Conservation (phyloP, 768 basidiomycete species). For the Fomitopsis serialis region DNA sequence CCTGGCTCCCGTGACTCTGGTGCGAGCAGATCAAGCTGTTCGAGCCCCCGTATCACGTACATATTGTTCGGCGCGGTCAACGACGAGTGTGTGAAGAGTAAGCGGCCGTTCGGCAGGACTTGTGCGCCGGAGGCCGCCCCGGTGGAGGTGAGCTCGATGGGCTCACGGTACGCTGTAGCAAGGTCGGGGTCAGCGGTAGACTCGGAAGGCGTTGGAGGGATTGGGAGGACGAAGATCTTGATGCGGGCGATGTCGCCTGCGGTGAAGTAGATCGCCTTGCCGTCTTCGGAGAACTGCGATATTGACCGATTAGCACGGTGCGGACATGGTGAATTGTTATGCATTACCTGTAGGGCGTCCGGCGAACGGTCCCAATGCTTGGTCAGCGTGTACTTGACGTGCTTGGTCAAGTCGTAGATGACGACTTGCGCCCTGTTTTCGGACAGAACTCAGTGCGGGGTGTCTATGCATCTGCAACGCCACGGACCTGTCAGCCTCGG, state of each 20-base stretch:
- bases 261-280: slow-evolving; percentile 61
- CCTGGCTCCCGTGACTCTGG: slow-evolving; percentile 22
- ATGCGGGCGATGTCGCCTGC: slow-evolving; percentile 75
- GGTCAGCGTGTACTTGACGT: slow-evolving; percentile 69
- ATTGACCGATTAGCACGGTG: background rate
- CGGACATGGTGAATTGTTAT: background rate
- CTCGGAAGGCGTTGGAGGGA: slow-evolving; percentile 55
- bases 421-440: slow-evolving; percentile 62
- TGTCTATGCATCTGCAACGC: background rate
- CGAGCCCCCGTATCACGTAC: slow-evolving; percentile 52
- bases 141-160: slow-evolving; percentile 52
- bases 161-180: slow-evolving; percentile 39
- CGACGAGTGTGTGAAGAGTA: slow-evolving; percentile 72
- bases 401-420: slow-evolving; percentile 65
- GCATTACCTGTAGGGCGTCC: slow-evolving; percentile 50
- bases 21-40: slow-evolving; percentile 30
- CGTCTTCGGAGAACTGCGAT: slow-evolving; percentile 68
- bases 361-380: slow-evolving; percentile 86
- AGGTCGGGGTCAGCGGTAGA: slow-evolving; percentile 50
- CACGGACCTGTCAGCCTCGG: slow-evolving; percentile 75
- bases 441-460: background rate
- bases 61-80: slow-evolving; percentile 78
- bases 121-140: slow-evolving; percentile 60
- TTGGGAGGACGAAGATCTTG: slow-evolving; percentile 66
- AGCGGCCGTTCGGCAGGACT: slow-evolving; percentile 48